phyloP scores from a whole-genome alignment of 2,329 filamentous ascomycete genomes.

The Phialophora tarda region DNA sequence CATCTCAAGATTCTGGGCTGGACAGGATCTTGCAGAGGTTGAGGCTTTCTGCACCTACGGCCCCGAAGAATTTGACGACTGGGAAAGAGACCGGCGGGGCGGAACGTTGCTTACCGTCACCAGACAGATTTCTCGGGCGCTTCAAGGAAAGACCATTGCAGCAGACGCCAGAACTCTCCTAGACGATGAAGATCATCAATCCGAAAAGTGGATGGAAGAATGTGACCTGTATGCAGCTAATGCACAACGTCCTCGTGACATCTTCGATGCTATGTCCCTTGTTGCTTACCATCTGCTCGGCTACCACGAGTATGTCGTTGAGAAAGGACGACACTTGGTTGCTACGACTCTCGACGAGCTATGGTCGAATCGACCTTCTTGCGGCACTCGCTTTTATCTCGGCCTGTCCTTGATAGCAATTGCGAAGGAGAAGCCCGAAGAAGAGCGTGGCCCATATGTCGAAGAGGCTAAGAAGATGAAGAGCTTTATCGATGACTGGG shows the following conservation, averaged over 20 bases:
- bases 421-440: slow-evolving; percentile 51
- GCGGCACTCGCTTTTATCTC: slow-evolving; percentile 54
- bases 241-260: slow-evolving; percentile 59
- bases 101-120: slow-evolving; percentile 62
- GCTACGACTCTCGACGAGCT: slow-evolving; percentile 49
- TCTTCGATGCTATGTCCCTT: slow-evolving; percentile 60
- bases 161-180: slow-evolving; percentile 56
- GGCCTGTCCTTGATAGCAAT: slow-evolving; percentile 51
- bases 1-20: slow-evolving; percentile 61
- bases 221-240: slow-evolving; percentile 55
- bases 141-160: slow-evolving; percentile 66
- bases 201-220: slow-evolving; percentile 55
- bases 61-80: slow-evolving; percentile 63
- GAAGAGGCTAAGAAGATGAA: slow-evolving; percentile 57
- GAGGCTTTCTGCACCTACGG: slow-evolving; percentile 63
- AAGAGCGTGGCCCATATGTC: slow-evolving; percentile 55
- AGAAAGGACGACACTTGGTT: slow-evolving; percentile 50
- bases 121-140: slow-evolving; percentile 61
- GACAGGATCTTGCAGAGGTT: slow-evolving; percentile 63
- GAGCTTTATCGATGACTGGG: slow-evolving; percentile 59
- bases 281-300: slow-evolving; percentile 55
- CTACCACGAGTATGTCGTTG: slow-evolving; percentile 52
- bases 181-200: slow-evolving; percentile 61
- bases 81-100: slow-evolving; percentile 63
- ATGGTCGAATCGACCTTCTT: slow-evolving; percentile 54